These are phyloP conservation scores for Sugiyamaella americana DNA, from an alignment of 805 yeast species.

Conservation along the genomic window DNA sequence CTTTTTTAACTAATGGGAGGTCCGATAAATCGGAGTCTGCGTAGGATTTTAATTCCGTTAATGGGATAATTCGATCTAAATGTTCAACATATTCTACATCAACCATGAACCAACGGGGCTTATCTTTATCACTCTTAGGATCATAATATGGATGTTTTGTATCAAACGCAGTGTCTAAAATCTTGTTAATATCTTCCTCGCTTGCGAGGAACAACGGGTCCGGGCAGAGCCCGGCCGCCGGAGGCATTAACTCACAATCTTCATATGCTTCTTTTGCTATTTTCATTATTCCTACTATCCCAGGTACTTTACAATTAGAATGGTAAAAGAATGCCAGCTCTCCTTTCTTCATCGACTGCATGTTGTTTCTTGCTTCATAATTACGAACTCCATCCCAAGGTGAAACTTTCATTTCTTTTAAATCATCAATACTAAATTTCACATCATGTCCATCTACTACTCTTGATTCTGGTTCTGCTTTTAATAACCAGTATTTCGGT, in stretches of 20 bases:
- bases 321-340: slow-evolving; percentile 50
- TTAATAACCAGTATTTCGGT: slow-evolving; percentile 44
- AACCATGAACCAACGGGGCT: slow-evolving; percentile 55
- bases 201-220: too few relatives aligned
- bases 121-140: slow-evolving; percentile 37
- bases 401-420: slow-evolving; percentile 35
- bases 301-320: slow-evolving; percentile 50
- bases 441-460: slow-evolving; percentile 47
- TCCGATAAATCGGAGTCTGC: slow-evolving; percentile 30
- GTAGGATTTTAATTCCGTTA: slow-evolving; percentile 37
- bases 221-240: too few relatives aligned
- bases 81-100: slow-evolving; percentile 42
- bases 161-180: slow-evolving; percentile 34
- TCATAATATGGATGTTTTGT: slow-evolving; percentile 43
- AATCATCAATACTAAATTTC: slow-evolving; percentile 41
- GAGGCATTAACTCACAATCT: slow-evolving; percentile 26
- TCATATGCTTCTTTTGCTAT: slow-evolving; percentile 30
- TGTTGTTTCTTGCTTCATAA: slow-evolving; percentile 49
- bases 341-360: slow-evolving; percentile 42
- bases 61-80: slow-evolving; percentile 38
- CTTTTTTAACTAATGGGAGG: slow-evolving; percentile 43
- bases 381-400: slow-evolving; percentile 61
- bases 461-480: slow-evolving; percentile 49
- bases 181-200: not conserved
- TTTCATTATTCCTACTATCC: slow-evolving; percentile 43